A percentile compares a stretch with the other conserved stretches of the same genome.
These are phyloP conservation scores for Epichloe gansuensis DNA, from an alignment of 2,329 filamentous ascomycete species.

Conservation along the genomic window DNA sequence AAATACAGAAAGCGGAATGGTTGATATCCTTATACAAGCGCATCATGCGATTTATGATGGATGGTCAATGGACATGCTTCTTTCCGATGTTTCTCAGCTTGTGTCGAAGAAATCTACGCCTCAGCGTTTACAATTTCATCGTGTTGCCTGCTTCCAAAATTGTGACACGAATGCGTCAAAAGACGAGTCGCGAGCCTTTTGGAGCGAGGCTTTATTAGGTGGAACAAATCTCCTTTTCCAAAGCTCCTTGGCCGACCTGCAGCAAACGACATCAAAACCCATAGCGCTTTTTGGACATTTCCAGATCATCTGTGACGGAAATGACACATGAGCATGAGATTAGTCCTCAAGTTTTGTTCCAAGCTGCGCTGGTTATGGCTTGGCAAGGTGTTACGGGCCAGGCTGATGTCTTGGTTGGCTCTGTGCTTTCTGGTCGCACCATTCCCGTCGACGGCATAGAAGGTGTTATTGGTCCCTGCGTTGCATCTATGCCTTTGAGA, in stretches of 20 bases:
- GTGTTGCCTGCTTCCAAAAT: slow-evolving; percentile 41
- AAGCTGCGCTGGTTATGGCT: slow-evolving; percentile 56
- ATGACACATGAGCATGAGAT: slow-evolving; percentile 31
- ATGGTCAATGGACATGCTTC: slow-evolving; percentile 74
- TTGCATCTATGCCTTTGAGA: slow-evolving; percentile 64
- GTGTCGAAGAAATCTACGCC: slow-evolving; percentile 26
- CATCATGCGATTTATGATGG: slow-evolving; percentile 86
- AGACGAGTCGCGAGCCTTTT: slow-evolving; percentile 46
- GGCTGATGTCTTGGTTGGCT: slow-evolving; percentile 60
- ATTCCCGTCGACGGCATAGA: slow-evolving; percentile 61
- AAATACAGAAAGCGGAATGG: slow-evolving; percentile 9
- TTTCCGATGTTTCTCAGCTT: slow-evolving; percentile 47
- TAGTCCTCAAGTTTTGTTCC: slow-evolving; percentile 62
- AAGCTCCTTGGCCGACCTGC: slow-evolving; percentile 23
- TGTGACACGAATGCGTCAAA: slow-evolving; percentile 14
- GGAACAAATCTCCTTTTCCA: slow-evolving; percentile 43
- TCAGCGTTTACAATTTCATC: slow-evolving; percentile 45
- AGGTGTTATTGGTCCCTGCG: slow-evolving; percentile 64
- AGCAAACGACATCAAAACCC: slow-evolving; percentile 7
- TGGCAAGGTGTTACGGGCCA: slow-evolving; percentile 52
- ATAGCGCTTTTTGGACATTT: slow-evolving; percentile 8
- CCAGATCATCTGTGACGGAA: slow-evolving; percentile 14
- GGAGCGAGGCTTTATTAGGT: slow-evolving; percentile 52
- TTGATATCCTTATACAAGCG: slow-evolving; percentile 40
- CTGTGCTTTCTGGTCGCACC: slow-evolving; percentile 71